Conservation (phyloP, 768 basidiomycete genomes). For the Mycena leptocephala region DNA sequence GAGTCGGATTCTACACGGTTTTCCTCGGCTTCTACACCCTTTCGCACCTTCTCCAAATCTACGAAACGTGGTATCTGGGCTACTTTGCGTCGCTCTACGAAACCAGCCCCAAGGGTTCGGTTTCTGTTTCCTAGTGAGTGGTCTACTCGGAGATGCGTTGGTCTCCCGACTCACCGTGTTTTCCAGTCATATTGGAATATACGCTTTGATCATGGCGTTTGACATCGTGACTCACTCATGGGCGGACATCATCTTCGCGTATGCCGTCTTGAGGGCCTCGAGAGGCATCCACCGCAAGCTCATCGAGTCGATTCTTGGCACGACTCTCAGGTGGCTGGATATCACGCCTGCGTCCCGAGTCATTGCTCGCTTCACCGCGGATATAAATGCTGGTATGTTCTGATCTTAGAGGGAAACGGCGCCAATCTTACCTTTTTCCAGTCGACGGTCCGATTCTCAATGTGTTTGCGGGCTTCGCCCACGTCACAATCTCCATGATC, state of each 20-base stretch:
- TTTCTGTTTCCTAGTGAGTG: slow-evolving; percentile 37
- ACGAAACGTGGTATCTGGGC: slow-evolving; percentile 46
- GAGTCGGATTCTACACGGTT: slow-evolving; percentile 37
- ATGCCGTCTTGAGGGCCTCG: slow-evolving; percentile 37
- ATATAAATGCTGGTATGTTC: slow-evolving; percentile 51
- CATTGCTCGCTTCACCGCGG: slow-evolving; percentile 65
- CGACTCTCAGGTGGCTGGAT: slow-evolving; percentile 58
- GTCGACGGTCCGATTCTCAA: slow-evolving; percentile 36
- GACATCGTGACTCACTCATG: slow-evolving; percentile 16
- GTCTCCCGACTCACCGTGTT: slow-evolving; percentile 1
- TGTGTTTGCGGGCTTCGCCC: slow-evolving; percentile 29
- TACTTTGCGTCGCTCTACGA: slow-evolving; percentile 42
- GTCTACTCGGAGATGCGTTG: too few species aligned
- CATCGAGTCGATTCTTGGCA: slow-evolving; percentile 52
- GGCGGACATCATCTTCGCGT: slow-evolving; percentile 32
- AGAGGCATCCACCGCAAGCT: slow-evolving; percentile 25
- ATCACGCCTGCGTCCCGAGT: slow-evolving; percentile 50
- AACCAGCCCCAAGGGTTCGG: slow-evolving; percentile 34
- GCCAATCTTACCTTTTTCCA: background rate
- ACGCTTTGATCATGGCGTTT: background rate
- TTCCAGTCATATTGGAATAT: slow-evolving; percentile 28
- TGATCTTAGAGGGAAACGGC: background rate
- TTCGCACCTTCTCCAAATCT: slow-evolving; percentile 24
- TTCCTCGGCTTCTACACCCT: slow-evolving; percentile 31
- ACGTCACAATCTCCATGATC: slow-evolving; percentile 36